Percentiles rank a stretch among this genome's conserved stretches.
Evolutionary conservation across 331 rosid genomes (phyloP).

Genomic region (Quercus lobata): DNA sequence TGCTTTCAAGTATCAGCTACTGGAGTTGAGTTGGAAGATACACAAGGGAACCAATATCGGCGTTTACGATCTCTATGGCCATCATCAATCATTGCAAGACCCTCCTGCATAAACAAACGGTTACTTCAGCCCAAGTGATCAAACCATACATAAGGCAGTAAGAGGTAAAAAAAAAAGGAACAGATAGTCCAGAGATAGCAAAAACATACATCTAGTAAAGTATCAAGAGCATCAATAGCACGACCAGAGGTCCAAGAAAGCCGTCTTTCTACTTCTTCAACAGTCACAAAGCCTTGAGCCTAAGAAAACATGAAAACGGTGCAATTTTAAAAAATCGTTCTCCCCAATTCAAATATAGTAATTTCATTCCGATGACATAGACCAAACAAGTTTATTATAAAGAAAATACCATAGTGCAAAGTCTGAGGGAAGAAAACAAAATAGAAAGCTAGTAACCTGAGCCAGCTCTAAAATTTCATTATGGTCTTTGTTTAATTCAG

Average conservation of each 20-base stretch:
- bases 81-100: conserved; percentile 95
- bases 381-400: not conserved
- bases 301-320: conserved; percentile 20
- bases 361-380: not conserved
- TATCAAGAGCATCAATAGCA: conserved; percentile 87
- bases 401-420: not conserved
- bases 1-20: conserved; percentile 34
- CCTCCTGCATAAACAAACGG: conserved; percentile 53
- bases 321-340: not conserved
- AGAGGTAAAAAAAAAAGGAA: not conserved
- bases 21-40: conserved; percentile 59
- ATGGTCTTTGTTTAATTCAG: conserved; percentile 97
- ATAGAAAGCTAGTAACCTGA: conserved; percentile 52
- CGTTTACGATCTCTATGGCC: conserved; percentile 84
- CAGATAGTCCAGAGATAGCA: not conserved
- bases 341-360: not conserved
- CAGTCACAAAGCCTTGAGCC: conserved; percentile 93
- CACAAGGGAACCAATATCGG: conserved; percentile 88
- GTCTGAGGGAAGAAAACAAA: not conserved
- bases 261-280: conserved; percentile 71
- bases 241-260: conserved; percentile 88
- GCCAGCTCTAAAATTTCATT: conserved; percentile 96
- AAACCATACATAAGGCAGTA: not conserved
- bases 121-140: conserved; percentile 9
- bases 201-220: conserved; percentile 69